phyloP scores from a whole-genome alignment of 228 moss, liverwort and hornwort species.

The Sphagnum magellanicum region DNA sequence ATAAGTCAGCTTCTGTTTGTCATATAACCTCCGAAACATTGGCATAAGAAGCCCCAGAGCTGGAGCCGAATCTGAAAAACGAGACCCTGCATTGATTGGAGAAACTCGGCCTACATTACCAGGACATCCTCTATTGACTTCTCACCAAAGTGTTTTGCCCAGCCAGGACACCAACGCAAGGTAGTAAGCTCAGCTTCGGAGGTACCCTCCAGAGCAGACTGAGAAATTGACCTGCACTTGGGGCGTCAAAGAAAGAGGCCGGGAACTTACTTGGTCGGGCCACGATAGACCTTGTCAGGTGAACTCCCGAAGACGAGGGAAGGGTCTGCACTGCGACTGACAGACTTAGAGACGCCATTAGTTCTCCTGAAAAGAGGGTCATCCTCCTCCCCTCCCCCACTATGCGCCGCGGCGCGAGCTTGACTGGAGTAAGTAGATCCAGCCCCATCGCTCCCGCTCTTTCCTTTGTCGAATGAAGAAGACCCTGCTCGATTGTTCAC shows the following conservation, averaged over 20 bases:
- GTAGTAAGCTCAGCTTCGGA: neutral
- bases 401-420: constrained; percentile 17
- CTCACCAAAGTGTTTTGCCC: neutral
- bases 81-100: neutral
- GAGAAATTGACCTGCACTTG: neutral
- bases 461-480: constrained; percentile 45
- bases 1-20: too few species aligned
- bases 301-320: constrained; percentile 30
- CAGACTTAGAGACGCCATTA: constrained; percentile 23
- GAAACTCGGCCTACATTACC: neutral
- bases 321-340: constrained; percentile 13
- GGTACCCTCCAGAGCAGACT: neutral
- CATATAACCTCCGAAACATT: too few species aligned
- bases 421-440: constrained; percentile 37
- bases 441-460: constrained; percentile 33
- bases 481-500: constrained; percentile 42
- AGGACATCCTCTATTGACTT: neutral
- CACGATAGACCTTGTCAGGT: constrained; percentile 63
- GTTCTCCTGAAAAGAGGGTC: constrained; percentile 20
- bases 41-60: too few species aligned
- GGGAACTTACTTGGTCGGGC: constrained; percentile 36
- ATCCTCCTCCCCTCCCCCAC: constrained; percentile 31
- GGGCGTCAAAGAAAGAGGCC: neutral
- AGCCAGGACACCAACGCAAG: too few species aligned
- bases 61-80: neutral